Conservation (phyloP, 805 yeast genomes). For the Kockiozyma suomiensis region DNA sequence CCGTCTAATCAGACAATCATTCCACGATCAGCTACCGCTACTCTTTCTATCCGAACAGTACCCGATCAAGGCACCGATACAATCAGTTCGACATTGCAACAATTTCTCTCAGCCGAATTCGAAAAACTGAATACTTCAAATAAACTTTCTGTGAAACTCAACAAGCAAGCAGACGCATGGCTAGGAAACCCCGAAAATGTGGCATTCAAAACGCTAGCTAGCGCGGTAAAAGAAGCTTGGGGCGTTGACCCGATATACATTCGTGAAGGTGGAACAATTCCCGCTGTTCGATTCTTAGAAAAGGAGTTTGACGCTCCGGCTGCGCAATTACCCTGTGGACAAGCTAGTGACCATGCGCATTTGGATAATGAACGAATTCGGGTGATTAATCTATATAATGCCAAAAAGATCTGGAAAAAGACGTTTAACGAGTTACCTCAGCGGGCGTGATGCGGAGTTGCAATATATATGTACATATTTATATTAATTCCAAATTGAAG, state of each 20-base stretch:
- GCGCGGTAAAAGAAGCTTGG: slow-evolving; percentile 74
- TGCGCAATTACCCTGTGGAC: slow-evolving; percentile 96
- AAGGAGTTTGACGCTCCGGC: slow-evolving; percentile 83
- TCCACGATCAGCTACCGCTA: slow-evolving; percentile 76
- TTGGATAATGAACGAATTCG: slow-evolving; percentile 83
- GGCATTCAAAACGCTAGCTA: slow-evolving; percentile 67
- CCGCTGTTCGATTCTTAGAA: slow-evolving; percentile 83
- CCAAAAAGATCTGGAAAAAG: slow-evolving; percentile 56
- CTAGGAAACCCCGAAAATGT: slow-evolving; percentile 79
- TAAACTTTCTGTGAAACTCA: slow-evolving; percentile 58
- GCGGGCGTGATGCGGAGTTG: background rate
- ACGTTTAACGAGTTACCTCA: slow-evolving; percentile 22
- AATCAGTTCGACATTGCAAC: slow-evolving; percentile 55
- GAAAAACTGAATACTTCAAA: slow-evolving; percentile 59
- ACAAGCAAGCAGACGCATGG: slow-evolving; percentile 96
- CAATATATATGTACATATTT: background rate
- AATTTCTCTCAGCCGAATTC: slow-evolving; percentile 55
- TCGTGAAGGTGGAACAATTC: slow-evolving; percentile 97
- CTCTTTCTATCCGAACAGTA: slow-evolving; percentile 80
- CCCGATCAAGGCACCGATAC: slow-evolving; percentile 77
- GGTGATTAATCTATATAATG: slow-evolving; percentile 72
- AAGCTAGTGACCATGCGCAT: slow-evolving; percentile 92
- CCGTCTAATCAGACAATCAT: slow-evolving; percentile 89
- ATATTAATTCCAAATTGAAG: background rate
- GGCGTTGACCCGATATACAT: slow-evolving; percentile 60